These are phyloP conservation scores for Eimeria tenella DNA, from an alignment of 169 alveolate species.

Conservation along the genomic window DNA sequence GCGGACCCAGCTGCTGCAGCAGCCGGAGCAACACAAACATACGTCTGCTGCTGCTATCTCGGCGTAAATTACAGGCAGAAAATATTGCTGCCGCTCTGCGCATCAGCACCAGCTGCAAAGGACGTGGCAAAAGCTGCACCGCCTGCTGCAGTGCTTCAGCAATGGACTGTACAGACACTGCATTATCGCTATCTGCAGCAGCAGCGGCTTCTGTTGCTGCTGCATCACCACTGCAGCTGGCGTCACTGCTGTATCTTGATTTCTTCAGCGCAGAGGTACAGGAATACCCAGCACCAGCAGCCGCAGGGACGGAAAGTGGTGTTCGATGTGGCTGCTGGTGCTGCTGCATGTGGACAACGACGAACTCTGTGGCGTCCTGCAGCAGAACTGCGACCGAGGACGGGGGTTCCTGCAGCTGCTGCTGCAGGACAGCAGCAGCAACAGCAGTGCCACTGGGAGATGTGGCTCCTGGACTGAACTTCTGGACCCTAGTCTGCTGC, in stretches of 20 bases:
- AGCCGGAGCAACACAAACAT: not conserved
- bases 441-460: constrained; percentile 2
- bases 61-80: not conserved
- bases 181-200: not conserved
- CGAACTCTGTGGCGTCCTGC: constrained; percentile 43
- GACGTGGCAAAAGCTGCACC: not conserved
- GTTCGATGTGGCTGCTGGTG: constrained; percentile 9
- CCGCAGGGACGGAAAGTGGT: not conserved
- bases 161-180: not conserved
- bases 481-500: constrained; percentile 28
- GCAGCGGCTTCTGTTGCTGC: constrained; percentile 53
- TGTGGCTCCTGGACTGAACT: not conserved
- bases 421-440: constrained; percentile 56
- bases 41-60: constrained; percentile 17
- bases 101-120: constrained; percentile 30
- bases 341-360: constrained; percentile 34
- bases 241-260: not conserved
- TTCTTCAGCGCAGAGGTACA: not conserved
- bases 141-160: constrained; percentile 53
- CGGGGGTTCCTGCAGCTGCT: constrained; percentile 53
- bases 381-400: constrained; percentile 54
- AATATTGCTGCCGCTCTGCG: constrained; percentile 16
- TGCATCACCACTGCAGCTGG: constrained; percentile 13
- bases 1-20: constrained; percentile 44
- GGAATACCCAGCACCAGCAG: not conserved